A percentile compares a stretch with the other conserved stretches of the same genome.
These are phyloP conservation scores for Butyriboletus loyo DNA, from an alignment of 768 basidiomycete genomes.

Conservation along the genomic window DNA sequence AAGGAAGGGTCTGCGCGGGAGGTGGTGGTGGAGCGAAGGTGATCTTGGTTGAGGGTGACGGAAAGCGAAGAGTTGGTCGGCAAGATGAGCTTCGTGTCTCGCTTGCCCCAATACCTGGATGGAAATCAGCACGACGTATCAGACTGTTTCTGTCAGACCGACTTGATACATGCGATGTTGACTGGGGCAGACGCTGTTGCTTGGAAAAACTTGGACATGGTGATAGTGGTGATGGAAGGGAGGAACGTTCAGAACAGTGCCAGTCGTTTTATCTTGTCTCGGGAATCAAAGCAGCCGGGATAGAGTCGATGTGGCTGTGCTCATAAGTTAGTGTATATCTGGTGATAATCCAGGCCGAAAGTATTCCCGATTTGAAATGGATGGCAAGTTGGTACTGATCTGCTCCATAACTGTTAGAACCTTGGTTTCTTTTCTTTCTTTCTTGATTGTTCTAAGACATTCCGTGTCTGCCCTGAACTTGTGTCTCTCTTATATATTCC, in stretches of 20 bases:
- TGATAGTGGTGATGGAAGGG: conserved; percentile 14
- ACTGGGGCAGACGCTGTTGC: conserved; percentile 92
- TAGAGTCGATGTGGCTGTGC: conserved; percentile 21
- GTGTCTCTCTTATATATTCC: too few relatives aligned
- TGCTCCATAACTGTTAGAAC: too few relatives aligned
- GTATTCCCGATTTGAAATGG: conserved; percentile 16
- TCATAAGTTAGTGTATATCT: not conserved
- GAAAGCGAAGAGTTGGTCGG: conserved; percentile 99
- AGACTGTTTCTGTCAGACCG: conserved; percentile 16
- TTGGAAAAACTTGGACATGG: conserved; percentile 62
- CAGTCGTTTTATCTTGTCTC: conserved; percentile 9
- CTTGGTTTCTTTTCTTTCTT: too few relatives aligned
- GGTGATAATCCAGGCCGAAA: conserved; percentile 11
- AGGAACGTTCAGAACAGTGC: conserved; percentile 2
- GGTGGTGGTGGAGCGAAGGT: conserved; percentile 90
- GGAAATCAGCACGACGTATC: conserved; percentile 3
- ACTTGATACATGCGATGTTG: conserved; percentile 99
- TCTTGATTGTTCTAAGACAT: too few relatives aligned
- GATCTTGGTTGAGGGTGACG: conserved; percentile 94
- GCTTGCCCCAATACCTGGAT: conserved; percentile 96
- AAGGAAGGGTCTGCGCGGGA: conserved; percentile 80
- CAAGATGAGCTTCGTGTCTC: conserved; percentile 90
- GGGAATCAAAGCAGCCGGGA: conserved; percentile 6
- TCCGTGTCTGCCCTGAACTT: too few relatives aligned
- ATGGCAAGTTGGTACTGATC: too few relatives aligned